Conservation (phyloP, 345 rosid genomes). For the Crucihimalaya himalaica region DNA sequence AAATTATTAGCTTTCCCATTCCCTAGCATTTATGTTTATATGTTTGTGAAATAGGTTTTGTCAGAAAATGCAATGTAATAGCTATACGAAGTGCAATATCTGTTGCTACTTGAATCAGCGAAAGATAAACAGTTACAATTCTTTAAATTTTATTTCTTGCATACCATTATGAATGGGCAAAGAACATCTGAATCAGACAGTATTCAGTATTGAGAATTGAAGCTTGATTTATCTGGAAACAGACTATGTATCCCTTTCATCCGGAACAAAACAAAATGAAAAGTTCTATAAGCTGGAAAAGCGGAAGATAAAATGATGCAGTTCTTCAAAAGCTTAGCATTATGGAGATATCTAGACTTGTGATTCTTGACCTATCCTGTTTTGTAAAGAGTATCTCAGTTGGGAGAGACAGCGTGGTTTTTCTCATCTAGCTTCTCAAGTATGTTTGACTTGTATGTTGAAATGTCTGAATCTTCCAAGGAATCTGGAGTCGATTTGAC, state of each 20-base stretch:
- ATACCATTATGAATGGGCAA: background rate
- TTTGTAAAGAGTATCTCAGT: background rate
- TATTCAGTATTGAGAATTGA: background rate
- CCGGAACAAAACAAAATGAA: slow-evolving; percentile 10
- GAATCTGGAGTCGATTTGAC: slow-evolving; percentile 61
- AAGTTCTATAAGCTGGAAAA: slow-evolving; percentile 15
- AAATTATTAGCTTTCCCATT: slow-evolving; percentile 11
- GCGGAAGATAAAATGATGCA: slow-evolving; percentile 1
- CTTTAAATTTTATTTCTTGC: background rate
- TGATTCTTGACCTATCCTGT: background rate
- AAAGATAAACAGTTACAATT: slow-evolving; percentile 4
- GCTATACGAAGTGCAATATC: slow-evolving; percentile 11
- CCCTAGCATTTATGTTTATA: slow-evolving; percentile 4
- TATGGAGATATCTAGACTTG: slow-evolving; percentile 5
- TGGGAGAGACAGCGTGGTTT: slow-evolving; percentile 39
- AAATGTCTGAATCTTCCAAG: slow-evolving; percentile 55
- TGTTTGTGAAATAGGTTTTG: slow-evolving; percentile 20
- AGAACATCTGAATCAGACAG: background rate
- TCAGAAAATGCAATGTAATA: slow-evolving; percentile 2
- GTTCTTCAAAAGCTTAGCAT: slow-evolving; percentile 1
- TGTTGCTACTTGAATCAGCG: slow-evolving; percentile 24
- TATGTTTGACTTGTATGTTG: slow-evolving; percentile 55
- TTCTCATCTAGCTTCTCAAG: slow-evolving; percentile 67
- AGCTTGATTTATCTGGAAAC: background rate
- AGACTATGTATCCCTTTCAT: background rate